Evolutionary conservation across 192 early-diverging fungal genomes (phyloP), one percentile per base, ranked within the genome.

Genomic region (Gigaspora rosea): DNA sequence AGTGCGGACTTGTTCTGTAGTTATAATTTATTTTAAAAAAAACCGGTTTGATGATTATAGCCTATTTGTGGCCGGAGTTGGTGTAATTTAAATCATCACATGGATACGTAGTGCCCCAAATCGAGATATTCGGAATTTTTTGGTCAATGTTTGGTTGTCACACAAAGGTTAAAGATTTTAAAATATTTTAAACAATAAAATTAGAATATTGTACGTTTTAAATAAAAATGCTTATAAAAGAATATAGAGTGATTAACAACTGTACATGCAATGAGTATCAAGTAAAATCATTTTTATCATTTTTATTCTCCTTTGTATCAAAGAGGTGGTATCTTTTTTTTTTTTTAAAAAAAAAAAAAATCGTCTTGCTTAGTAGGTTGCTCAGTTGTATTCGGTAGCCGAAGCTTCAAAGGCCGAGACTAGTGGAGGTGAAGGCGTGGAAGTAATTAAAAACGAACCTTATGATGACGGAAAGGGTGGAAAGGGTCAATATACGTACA

Each of bases 391-490:
- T 78, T 88, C 89, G 47, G 91, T 92, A 59, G 92, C 92, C 58
- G 84, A 91, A 83, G 90, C 91, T 80, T 93, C 92, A 18, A 88
- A 91, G 75, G 89, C 87, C 66, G 90, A 93, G 79, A 94, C 92
- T 9, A 92, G 93, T 49, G 90, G 89, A 22, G 93, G 93, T 58
- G 93, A 94, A 78, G 93, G 93, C 69, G 93, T 94, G 56, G 91
- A 94, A 83, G 90, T 94, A 48, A 49, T 90, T 11, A 85, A 87
- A 78, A 94, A 94, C 73, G 92, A 93, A 74, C 93, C 92, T 16
- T 94, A 94, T 79, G 89, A 91, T 66, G 87, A 93, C 77, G 87
- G 87, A 71, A 68, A 92, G 81, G 93, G 93, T 64, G 87, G 87
- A 71, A 68, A 92, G 81, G 93, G 93, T 64, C 93, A 94, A 80